Conservation (phyloP, 345 rosid genomes). For the Ceriops decandra region DNA sequence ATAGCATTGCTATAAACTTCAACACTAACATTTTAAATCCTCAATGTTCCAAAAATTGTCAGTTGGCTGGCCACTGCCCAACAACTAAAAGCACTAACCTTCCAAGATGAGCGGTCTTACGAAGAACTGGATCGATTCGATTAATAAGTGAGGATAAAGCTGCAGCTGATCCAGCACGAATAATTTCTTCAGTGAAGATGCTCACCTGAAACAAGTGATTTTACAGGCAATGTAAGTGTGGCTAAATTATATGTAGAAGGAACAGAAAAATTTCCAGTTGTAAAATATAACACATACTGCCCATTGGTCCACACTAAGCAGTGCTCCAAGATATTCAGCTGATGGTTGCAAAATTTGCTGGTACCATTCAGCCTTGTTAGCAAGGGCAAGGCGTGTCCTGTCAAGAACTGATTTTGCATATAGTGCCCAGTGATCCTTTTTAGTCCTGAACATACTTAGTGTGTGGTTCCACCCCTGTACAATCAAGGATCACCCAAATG, state of each 20-base stretch:
- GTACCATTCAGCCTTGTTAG: constrained; percentile 86
- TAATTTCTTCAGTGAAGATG: constrained; percentile 92
- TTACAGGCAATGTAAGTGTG: constrained; percentile 4
- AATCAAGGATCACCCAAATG: constrained; percentile 14
- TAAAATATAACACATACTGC: constrained; percentile 61
- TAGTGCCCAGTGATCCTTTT: constrained; percentile 73
- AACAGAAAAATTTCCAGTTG: constrained; percentile 1
- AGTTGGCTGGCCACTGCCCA: neutral
- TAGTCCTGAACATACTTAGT: constrained; percentile 52
- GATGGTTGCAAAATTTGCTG: constrained; percentile 87
- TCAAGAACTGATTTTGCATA: constrained; percentile 93
- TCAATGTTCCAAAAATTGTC: neutral
- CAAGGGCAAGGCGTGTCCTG: constrained; percentile 86
- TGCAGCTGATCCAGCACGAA: constrained; percentile 99
- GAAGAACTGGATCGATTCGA: constrained; percentile 93
- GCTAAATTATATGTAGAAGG: neutral
- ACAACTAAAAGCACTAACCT: constrained; percentile 48
- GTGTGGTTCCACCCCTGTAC: constrained; percentile 85
- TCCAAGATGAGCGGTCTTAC: constrained; percentile 90
- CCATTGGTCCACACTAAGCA: constrained; percentile 74
- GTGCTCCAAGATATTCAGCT: constrained; percentile 87
- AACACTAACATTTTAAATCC: neutral
- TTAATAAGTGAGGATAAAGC: constrained; percentile 77
- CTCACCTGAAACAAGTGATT: constrained; percentile 47
- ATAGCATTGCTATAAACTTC: too few relatives aligned